Base-by-base conservation (phyloP, 257 asterid genomes). In the Orobanche coerulescens region DNA sequence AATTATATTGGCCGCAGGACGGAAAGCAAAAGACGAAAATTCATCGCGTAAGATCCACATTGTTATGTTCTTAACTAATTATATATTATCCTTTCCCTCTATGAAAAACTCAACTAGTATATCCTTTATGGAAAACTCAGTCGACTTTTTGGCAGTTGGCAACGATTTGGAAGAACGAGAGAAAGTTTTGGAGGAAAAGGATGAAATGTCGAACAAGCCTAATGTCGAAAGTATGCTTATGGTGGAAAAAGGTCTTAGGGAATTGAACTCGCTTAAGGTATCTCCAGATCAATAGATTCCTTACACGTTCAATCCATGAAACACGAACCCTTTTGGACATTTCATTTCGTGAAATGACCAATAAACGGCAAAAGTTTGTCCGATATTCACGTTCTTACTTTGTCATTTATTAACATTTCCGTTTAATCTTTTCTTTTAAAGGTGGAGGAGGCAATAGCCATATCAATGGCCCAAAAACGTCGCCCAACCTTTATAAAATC, bases 371-470 rank as follows among this genome's bases (percentile, higher is more conserved):
- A n/a, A n/a, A n/a, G n/a, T n/a, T n/a, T n/a, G n/a, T n/a, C n/a
- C n/a, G n/a, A n/a, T n/a, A n/a, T n/a, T n/a, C n/a, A n/a, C n/a
- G n/a, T n/a, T n/a, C n/a, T n/a, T n/a, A n/a, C n/a, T n/a, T n/a
- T n/a, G n/a, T n/a, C n/a, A n/a, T n/a, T n/a, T n/a, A n/a, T n/a
- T n/a, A n/a, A n/a, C n/a, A n/a, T n/a, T n/a, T n/a, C n/a, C n/a
- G 51, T 28, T 46, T 19, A 58, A 47, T 31, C 49, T 65, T 62
- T 70, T 50, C 24, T 71, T 56, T 53, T 64, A 20, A 76, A 87
- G 96, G 93, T 88, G 18, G 98, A 88, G 80, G 98, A 83, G 74
- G 91, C 95, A 46, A 42, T 88, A 72, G 94, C 95, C 8, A 67
- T 92, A 68, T 71, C 98, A 70, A 74, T 93, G 90, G 96, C 97